Evolutionary conservation across 164 flowering plant species (phyloP), one percentile per base, ranked within the genome.

Genomic region (Aristolochia californica): DNA sequence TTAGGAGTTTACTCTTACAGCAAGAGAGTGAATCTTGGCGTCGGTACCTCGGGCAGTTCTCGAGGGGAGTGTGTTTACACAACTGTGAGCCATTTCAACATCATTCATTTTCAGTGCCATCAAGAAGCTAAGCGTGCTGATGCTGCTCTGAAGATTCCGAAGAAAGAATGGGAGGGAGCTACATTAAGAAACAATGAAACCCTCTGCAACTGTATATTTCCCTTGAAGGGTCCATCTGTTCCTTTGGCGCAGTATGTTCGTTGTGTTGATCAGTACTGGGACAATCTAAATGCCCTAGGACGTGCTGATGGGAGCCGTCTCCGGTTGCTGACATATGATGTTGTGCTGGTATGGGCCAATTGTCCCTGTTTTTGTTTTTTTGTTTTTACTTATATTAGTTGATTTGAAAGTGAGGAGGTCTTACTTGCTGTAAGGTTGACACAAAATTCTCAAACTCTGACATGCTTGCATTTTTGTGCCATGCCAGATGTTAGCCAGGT

Each of bases 91-190:
- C 94, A 86, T 71, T 94, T 94, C 80, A 94, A 90, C 62, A 82
- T n/a, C n/a, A n/a, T 94, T 62, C 99, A 94, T 62, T 90, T 83
- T 79, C 97, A 90, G 68, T 94, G 99, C 71, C 99, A 94, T 71
- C 96, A 83, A 55, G 97, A 94, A 75, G 99, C 99, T 40, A 94
- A 94, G 66, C 69, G 97, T 70, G 95, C 97, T 22, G 99, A 94
- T 76, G 91, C 96, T 47, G 96, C 95, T 65, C 72, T 94, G 20
- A 90, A 58, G 61, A 85, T 76, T 72, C 99, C 99, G 44, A 94
- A 94, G 82, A 94, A 90, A 74, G 99, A 94, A 67, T 94, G 99
- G 99, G 99, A 94, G 45, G 99, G 99, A 3, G 99, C 99, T 48
- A 78, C 97, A 27, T 84, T 94, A 13, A 70, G 99, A 60, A 94